A percentile compares a stretch with the other conserved stretches of the same genome.
These are phyloP conservation scores for Jamesozyma spencerorum DNA, from an alignment of 805 yeast species.

Conservation along the genomic window DNA sequence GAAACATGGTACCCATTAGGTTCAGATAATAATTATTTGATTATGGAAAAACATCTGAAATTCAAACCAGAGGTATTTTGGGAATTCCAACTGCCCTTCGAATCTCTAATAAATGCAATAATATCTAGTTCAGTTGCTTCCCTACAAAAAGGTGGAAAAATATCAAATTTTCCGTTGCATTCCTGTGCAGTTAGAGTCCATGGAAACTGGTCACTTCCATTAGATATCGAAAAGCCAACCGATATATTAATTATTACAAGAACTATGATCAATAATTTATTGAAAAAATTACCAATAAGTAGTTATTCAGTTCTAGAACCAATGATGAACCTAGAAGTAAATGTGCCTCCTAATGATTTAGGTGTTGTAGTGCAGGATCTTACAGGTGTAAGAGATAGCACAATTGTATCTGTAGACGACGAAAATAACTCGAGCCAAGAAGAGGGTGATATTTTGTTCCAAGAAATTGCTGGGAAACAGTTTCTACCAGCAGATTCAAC, in stretches of 20 bases:
- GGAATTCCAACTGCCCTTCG: conserved; percentile 40
- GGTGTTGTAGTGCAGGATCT: conserved; percentile 83
- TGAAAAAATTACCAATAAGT: conserved; percentile 19
- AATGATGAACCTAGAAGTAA: conserved; percentile 65
- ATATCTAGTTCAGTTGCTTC: conserved; percentile 52
- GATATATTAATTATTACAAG: conserved; percentile 41
- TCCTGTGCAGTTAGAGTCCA: conserved; percentile 49
- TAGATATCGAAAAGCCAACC: conserved; percentile 34
- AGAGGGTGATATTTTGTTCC: conserved; percentile 39
- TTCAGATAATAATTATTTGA: conserved; percentile 30
- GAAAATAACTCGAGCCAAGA: conserved; percentile 29
- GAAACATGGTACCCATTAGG: conserved; percentile 24
- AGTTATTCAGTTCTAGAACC: conserved; percentile 70
- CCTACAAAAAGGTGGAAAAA: conserved; percentile 58
- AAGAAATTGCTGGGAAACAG: conserved; percentile 48
- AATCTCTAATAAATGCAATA: conserved; percentile 44
- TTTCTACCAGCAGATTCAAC: conserved; percentile 78
- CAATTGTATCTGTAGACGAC: conserved; percentile 63
- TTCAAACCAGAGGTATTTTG: conserved; percentile 33
- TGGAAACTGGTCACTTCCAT: conserved; percentile 42
- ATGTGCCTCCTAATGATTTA: conserved; percentile 58
- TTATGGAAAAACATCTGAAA: conserved; percentile 22
- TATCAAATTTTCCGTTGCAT: conserved; percentile 40
- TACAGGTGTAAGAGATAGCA: conserved; percentile 68
- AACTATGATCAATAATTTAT: conserved; percentile 33